Evolutionary conservation across 2,329 filamentous ascomycete genomes (phyloP), one percentile per base, ranked within the genome.

Genomic region (Neonectria hederae): DNA sequence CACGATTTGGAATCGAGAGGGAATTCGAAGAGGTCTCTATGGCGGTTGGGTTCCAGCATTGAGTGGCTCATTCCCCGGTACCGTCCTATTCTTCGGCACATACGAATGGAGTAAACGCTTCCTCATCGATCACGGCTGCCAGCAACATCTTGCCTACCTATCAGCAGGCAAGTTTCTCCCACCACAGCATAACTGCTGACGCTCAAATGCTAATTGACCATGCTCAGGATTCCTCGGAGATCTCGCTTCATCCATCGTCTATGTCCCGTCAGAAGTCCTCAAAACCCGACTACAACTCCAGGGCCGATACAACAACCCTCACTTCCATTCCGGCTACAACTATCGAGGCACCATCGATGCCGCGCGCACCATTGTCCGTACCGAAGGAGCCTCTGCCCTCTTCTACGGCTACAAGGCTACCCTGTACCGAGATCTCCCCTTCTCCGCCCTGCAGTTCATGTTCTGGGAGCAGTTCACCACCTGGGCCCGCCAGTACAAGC

Each of bases 391-490:
- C 58, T 84, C 88, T 0, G 96, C 97, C 19, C 86, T 99, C 24
- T 99, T 97, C 78, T 91, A 97, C 72, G 96, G 96, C n/a, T 99
- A 97, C 83, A 96, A 96, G 78, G 96, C 96, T 11, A 99, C 96
- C 0, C 88, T 99, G 3, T 96, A 92, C 81, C 91, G 96, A 63
- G 96, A 99, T 74, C 85, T 99, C 22, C 96, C 96, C 2, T 99
- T 97, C 76, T 98, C 95, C 0, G 96, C 96, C 0, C 82, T 99
- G 11, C 96, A 99, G 76, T 98, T 99, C 79, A 95, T 97, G 74
- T 97, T 99, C 77, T 99, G 97, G 83, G 96, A 99, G 79, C 93
- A 98, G 78, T 94, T 94, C 76, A 92, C 94, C 74, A 88, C 85
- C 49, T 87, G 93, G 85, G 94, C 96, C 1, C 91, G 91, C 74